Evolutionary conservation across 345 rosid genomes (phyloP).

Genomic region (Bruguiera gymnorhiza): DNA sequence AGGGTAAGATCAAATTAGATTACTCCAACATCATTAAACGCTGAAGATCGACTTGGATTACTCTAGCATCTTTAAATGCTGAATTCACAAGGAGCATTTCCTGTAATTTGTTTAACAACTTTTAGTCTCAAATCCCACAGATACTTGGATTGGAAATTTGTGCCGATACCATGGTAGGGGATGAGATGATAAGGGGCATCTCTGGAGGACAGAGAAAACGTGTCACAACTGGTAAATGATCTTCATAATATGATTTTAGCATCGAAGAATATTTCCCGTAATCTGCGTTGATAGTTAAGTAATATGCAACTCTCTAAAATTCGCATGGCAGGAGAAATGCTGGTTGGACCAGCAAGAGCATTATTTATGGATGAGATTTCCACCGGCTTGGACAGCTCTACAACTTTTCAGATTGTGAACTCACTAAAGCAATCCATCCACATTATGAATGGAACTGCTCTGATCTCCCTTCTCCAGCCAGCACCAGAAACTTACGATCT

Average conservation of each 20-base stretch:
- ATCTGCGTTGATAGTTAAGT: too few relatives aligned
- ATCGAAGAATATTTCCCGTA: neutral
- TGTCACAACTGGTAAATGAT: constrained; percentile 52
- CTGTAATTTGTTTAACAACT: neutral
- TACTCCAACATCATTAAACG: neutral
- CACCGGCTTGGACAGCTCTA: constrained; percentile 53
- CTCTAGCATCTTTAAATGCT: too few relatives aligned
- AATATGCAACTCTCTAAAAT: neutral
- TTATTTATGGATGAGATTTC: constrained; percentile 22
- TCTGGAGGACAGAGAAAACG: constrained; percentile 54
- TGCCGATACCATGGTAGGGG: constrained; percentile 66
- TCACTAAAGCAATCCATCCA: constrained; percentile 59
- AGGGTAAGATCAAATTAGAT: constrained; percentile 43
- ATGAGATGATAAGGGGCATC: constrained; percentile 69
- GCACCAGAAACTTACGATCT: constrained; percentile 66
- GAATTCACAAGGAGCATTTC: neutral
- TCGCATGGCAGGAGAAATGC: constrained; percentile 15
- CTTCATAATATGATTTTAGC: neutral
- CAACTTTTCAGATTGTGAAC: constrained; percentile 68
- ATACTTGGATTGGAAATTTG: constrained; percentile 70
- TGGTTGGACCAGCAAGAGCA: constrained; percentile 18
- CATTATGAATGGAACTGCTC: constrained; percentile 55
- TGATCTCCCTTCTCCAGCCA: constrained; percentile 76
- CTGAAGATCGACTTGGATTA: too few relatives aligned
- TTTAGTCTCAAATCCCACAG: constrained; percentile 34